Conservation (phyloP, 371 early-diverging fungal species). For the Cladochytrium tenue region DNA sequence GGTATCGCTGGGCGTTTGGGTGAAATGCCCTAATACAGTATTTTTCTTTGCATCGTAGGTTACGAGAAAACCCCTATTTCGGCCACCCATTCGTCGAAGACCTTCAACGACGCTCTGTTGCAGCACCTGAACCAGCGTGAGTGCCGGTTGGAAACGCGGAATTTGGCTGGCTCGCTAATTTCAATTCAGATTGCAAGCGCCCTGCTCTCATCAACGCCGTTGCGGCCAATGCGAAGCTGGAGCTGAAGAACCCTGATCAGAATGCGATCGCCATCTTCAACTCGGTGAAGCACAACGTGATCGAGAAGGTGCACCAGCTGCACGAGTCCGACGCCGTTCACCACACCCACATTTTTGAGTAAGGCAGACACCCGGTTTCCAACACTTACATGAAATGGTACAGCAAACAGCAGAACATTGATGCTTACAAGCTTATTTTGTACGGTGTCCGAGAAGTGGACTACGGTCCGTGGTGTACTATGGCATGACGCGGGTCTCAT, state of each 20-base stretch:
- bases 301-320: conserved; percentile 16
- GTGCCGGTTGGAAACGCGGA: neutral
- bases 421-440: conserved; percentile 6
- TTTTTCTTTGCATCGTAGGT: neutral
- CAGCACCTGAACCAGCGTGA: conserved; percentile 6
- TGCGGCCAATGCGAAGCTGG: conserved; percentile 1
- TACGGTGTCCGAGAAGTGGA: conserved; percentile 12
- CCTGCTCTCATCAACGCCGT: neutral
- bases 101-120: conserved; percentile 3
- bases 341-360: conserved; percentile 14
- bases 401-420: conserved; percentile 1
- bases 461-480: no score
- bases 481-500: no score
- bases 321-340: conserved; percentile 11
- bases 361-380: no score
- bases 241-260: neutral
- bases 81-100: conserved; percentile 3
- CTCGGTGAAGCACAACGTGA: conserved; percentile 7
- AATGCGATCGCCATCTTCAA: conserved; percentile 1
- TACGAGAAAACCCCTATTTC: conserved; percentile 9
- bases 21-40: neutral
- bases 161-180: neutral
- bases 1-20: conserved; percentile 7
- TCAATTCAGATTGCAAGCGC: conserved; percentile 2
- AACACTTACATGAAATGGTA: no score